Evolutionary conservation across 495 filamentous ascomycete genomes (phyloP), one percentile per base, ranked within the genome.

Genomic region (Aspergillus kassunensis): DNA sequence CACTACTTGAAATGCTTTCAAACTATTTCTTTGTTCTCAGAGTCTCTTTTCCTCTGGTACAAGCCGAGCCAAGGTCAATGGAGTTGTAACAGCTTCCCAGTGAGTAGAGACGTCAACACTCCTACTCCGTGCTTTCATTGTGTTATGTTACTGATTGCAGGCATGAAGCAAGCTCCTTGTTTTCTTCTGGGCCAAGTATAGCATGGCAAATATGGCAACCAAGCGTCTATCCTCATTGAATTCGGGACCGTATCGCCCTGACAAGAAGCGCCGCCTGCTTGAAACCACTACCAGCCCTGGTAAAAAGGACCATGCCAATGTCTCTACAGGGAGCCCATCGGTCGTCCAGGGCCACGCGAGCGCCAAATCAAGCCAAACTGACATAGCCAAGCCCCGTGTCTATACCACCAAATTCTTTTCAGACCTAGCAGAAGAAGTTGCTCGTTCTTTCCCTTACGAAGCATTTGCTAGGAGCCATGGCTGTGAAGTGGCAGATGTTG

Each of bases 321-420:
- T 3, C 18, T 35, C 44, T 21, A 13, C 4, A 3, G 15, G 9
- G 15, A 45, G 27, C 11, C 15, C 27, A 4, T 10, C 29, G 15
- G 4, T n/a, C 16, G 27, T 11, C 3, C 25, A 20, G 15, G 20
- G 7, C 20, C 5, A 6, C 20, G 15, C 7, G 19, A 54, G 16
- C 35, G 27, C 12, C 24, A n/a, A 40, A 11, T 35, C 27, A 23
- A 49, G 18, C 15, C 9, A 31, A 9, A 9, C 24, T 27, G 24
- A 27, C 8, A 4, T 21, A 20, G 13, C 23, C 4, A 21, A 42
- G 16, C 4, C 19, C 5, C 25, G 19, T 39, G 43, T 50, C 7
- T 60, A 51, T 20, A 62, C 54, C 1, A 48, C 50, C 43, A 15
- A 43, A 8, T 62, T 66, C 44, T 66, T 66, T 23, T 29, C 37